These are phyloP conservation scores for Beauveria sp. DNA, from an alignment of 2,329 filamentous ascomycete species.

Conservation along the genomic window DNA sequence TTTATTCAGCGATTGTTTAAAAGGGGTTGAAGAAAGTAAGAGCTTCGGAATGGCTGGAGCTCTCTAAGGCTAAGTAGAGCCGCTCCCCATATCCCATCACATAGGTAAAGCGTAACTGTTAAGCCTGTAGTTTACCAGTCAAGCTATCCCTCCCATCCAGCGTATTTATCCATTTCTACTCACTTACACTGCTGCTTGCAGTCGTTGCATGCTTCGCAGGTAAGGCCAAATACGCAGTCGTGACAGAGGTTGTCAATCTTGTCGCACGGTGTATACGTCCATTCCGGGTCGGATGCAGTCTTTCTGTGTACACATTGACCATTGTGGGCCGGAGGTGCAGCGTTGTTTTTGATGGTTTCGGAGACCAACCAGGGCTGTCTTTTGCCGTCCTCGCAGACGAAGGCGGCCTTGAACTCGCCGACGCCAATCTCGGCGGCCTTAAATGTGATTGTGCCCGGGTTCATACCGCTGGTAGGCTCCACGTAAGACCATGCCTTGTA, in stretches of 20 bases:
- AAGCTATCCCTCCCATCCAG: too few relatives aligned
- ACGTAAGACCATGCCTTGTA: not conserved
- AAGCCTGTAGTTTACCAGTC: too few relatives aligned
- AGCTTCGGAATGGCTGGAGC: too few relatives aligned
- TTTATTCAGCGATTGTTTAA: too few relatives aligned
- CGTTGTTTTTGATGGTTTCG: not conserved
- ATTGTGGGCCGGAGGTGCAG: not conserved
- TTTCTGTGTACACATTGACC: not conserved
- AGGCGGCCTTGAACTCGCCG: not conserved
- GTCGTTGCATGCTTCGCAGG: accelerated
- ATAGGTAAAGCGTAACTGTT: too few relatives aligned
- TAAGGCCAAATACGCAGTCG: accelerated
- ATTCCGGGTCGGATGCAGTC: not conserved
- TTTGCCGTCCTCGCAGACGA: not conserved
- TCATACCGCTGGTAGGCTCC: not conserved
- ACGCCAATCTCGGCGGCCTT: not conserved
- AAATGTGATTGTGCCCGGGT: not conserved
- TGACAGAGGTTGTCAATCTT: too few relatives aligned
- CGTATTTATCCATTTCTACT: too few relatives aligned
- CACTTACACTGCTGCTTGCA: too few relatives aligned
- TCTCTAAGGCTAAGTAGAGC: too few relatives aligned
- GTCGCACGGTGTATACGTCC: not conserved
- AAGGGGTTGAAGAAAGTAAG: too few relatives aligned
- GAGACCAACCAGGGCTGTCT: not conserved
- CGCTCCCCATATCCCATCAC: too few relatives aligned